Evolutionary conservation across 202 grass and related monocot species (phyloP), one percentile per base, ranked within the genome.

Genomic region (Dendrocalamus latiflorus): DNA sequence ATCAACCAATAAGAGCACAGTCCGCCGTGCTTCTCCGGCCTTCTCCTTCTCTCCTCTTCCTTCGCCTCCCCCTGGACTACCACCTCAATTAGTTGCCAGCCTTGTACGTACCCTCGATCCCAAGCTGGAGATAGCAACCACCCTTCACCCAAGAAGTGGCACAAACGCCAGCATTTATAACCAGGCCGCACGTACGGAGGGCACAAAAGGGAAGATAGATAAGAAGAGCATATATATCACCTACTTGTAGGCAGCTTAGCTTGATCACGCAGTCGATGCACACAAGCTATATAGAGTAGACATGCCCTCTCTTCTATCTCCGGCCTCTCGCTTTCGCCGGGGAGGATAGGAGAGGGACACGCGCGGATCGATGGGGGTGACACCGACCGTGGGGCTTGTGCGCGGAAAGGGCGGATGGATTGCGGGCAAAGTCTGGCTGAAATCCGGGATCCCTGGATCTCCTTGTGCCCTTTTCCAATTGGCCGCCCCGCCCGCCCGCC

Each of bases 401-500:
- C 34, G 66, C 72, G 65, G 86, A 90, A 92, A 92, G 92, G n/a
- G n/a, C n/a, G n/a, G n/a, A n/a, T n/a, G n/a, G n/a, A n/a, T n/a
- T n/a, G n/a, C n/a, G n/a, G n/a, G n/a, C n/a, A n/a, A n/a, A n/a
- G n/a, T n/a, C n/a, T n/a, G n/a, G 92, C 87, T 87, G 74, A 89
- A 81, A 90, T 87, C 86, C 73, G 73, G 80, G 87, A 66, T 82
- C 79, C 22, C 75, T 77, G 76, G 81, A 90, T 84, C 87, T 81
- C 72, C 68, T 79, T 79, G 45, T 79, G 71, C 66, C 65, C 41
- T 86, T 89, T 67, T 50, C 88, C 83, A 28, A 89, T 82, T 89
- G 88, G 83, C 65, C 75, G 67, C 43, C 34, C 56, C 21, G 53
- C 60, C 21, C 16, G 54, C 54, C 58, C 61, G 73, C 86, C 77